Evolutionary conservation across 164 flowering plant species (phyloP).

Genomic region (Dillenia suffruticosa): DNA sequence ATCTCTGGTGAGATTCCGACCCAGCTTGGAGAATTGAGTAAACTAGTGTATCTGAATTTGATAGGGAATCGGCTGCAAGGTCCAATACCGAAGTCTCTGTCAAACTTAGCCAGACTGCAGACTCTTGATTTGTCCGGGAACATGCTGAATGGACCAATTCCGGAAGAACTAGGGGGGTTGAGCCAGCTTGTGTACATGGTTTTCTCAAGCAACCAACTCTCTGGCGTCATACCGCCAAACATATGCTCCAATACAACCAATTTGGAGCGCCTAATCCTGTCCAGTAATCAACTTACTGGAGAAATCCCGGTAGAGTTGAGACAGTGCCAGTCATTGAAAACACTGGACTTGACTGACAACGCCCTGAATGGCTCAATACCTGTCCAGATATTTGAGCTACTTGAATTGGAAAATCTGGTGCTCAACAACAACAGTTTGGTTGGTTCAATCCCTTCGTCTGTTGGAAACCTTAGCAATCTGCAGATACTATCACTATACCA

Average conservation of each 20-base stretch:
- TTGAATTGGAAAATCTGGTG: slow-evolving; percentile 52
- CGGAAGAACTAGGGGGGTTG: slow-evolving; percentile 56
- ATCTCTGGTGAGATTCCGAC: slow-evolving; percentile 65
- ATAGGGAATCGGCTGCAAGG: slow-evolving; percentile 71
- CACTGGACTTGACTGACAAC: slow-evolving; percentile 79
- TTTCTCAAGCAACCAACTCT: slow-evolving; percentile 56
- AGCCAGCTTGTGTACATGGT: slow-evolving; percentile 53
- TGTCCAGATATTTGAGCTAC: slow-evolving; percentile 41
- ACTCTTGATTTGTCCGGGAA: slow-evolving; percentile 82
- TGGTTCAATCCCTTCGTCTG: slow-evolving; percentile 54
- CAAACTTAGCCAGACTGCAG: slow-evolving; percentile 48
- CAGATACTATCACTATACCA: slow-evolving; percentile 62
- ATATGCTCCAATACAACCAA: slow-evolving; percentile 60
- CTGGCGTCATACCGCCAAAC: slow-evolving; percentile 51
- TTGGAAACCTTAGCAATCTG: slow-evolving; percentile 65
- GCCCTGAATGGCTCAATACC: slow-evolving; percentile 69
- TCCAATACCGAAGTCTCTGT: slow-evolving; percentile 55
- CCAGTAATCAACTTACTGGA: slow-evolving; percentile 51
- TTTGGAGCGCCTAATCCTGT: slow-evolving; percentile 52
- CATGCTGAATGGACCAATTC: slow-evolving; percentile 58
- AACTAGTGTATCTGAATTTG: slow-evolving; percentile 67
- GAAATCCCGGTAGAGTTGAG: slow-evolving; percentile 52
- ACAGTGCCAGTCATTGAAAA: slow-evolving; percentile 46
- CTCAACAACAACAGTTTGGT: slow-evolving; percentile 80
- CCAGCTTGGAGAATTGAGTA: slow-evolving; percentile 48